phyloP scores from a whole-genome alignment of 139 green algal species.

The Cymbomonas tetramitiformis region DNA sequence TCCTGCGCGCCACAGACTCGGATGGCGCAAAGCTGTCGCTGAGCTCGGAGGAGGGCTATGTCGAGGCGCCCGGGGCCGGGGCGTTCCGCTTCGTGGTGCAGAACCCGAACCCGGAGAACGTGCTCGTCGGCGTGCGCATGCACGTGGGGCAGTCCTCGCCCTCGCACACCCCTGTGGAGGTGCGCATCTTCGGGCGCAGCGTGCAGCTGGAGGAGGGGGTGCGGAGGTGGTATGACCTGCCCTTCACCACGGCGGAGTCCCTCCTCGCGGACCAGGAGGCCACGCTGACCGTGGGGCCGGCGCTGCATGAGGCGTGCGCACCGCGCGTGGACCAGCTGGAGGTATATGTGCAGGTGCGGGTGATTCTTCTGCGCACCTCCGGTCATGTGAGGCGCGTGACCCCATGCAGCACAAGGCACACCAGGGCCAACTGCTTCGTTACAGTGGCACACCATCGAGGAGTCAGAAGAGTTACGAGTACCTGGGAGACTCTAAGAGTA shows the following conservation, averaged over 20 bases:
- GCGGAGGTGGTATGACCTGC: conserved; percentile 34
- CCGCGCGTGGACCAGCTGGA: conserved; percentile 29
- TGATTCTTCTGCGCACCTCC: no score
- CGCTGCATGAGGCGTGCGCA: neutral
- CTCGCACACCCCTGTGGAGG: conserved; percentile 18
- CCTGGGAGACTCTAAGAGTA: no score
- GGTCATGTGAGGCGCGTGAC: no score
- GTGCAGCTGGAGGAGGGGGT: conserved; percentile 3
- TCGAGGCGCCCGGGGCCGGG: conserved; percentile 16
- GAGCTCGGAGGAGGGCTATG: conserved; percentile 17
- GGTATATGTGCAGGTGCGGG: conserved; percentile 32
- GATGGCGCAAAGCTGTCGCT: conserved; percentile 16
- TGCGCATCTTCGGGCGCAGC: conserved; percentile 13
- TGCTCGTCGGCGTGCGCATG: conserved; percentile 26
- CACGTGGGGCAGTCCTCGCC: conserved; percentile 14
- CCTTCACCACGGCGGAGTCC: conserved; percentile 28
- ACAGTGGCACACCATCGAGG: no score
- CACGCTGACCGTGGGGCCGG: conserved; percentile 19
- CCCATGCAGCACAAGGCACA: no score
- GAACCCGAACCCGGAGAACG: conserved; percentile 15
- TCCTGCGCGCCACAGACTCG: conserved; percentile 1
- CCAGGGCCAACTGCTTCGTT: no score
- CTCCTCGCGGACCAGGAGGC: conserved; percentile 15
- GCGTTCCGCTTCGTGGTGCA: conserved; percentile 21
- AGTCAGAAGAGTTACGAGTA: no score